Base-by-base conservation (phyloP, 345 rosid genomes). In the Ricinus communis region DNA sequence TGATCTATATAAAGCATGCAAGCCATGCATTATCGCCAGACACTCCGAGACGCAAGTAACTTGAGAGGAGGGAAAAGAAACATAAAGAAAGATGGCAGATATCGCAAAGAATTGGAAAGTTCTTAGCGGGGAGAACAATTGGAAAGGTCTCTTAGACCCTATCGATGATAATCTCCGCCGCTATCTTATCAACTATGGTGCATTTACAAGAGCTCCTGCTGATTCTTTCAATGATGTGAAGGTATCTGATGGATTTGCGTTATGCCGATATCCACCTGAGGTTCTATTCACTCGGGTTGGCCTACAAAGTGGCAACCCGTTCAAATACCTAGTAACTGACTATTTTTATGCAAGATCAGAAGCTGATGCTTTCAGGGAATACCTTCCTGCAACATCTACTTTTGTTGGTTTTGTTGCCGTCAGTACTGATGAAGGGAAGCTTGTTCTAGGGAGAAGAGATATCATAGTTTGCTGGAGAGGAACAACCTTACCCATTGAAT, bases 381-480 rank as follows among this genome's bases (percentile, higher is more conserved):
- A 14, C 22, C n/a, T n/a, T n/a, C n/a, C n/a, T n/a, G n/a, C n/a
- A n/a, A n/a, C n/a, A n/a, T n/a, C n/a, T n/a, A 63, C 66, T 19
- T 79, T 62, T 77, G 64, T 70, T 7, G 82, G 79, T 14, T 73
- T 56, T 10, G 74, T 81, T 16, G 74, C 81, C 1, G 84, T 77
- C 43, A n/a, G 65, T 31, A 81, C 81, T 0, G 79, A 81, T n/a
- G 75, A 72, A 56, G 80, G 80, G 36, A 66, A 59, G 64, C 13
- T 4, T 5, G 57, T 40, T 14, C 21, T 78, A 5, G 85, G 85
- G 28, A 71, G 85, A 21, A 74, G 80, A 52, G 85, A 81, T 22
- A 68, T 81, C 27, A 15, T 81, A 66, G 43, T 81, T 2, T 51
- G 66, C 38, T 81, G 84, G 80, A 77, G 84, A 75, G 84, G 84